phyloP scores from a whole-genome alignment of 2,329 filamentous ascomycete species.

The Phialophora macrospora region DNA sequence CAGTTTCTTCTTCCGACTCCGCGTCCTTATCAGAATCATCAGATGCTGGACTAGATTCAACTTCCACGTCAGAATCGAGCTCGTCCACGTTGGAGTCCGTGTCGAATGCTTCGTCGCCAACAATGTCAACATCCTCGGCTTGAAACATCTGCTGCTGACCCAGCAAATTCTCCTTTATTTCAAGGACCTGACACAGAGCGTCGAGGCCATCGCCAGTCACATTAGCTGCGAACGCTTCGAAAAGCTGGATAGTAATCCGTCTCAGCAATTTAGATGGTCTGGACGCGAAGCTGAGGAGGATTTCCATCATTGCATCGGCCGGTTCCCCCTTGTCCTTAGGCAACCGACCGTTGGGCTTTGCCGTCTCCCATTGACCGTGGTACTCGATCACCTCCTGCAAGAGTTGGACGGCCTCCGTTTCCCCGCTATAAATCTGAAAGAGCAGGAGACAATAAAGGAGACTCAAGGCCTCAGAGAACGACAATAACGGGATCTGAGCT shows the following conservation, averaged over 20 bases:
- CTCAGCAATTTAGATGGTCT: slow-evolving; percentile 83
- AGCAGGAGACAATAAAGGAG: slow-evolving; percentile 83
- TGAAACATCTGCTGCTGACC: slow-evolving; percentile 88
- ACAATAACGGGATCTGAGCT: slow-evolving; percentile 44
- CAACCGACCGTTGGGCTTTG: slow-evolving; percentile 35
- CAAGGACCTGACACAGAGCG: slow-evolving; percentile 67
- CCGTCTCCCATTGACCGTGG: slow-evolving; percentile 57
- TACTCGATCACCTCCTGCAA: slow-evolving; percentile 78
- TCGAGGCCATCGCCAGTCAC: slow-evolving; percentile 75
- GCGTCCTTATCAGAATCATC: slow-evolving; percentile 49
- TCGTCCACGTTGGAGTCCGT: slow-evolving; percentile 48
- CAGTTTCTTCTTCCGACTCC: slow-evolving; percentile 43
- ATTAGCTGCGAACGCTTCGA: slow-evolving; percentile 76
- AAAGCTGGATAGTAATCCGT: slow-evolving; percentile 85
- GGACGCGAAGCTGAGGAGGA: slow-evolving; percentile 86
- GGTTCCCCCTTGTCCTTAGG: slow-evolving; percentile 41
- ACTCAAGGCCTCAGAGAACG: slow-evolving; percentile 67
- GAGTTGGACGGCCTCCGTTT: slow-evolving; percentile 81
- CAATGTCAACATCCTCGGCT: slow-evolving; percentile 65
- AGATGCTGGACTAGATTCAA: slow-evolving; percentile 33
- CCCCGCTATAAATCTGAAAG: slow-evolving; percentile 87
- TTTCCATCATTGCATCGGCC: slow-evolving; percentile 79
- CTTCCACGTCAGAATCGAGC: slow-evolving; percentile 52
- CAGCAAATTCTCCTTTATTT: slow-evolving; percentile 76
- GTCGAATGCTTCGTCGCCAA: slow-evolving; percentile 53